phyloP scores from a whole-genome alignment of 1,284 basidiomycete species.

The Trametes sp. region DNA sequence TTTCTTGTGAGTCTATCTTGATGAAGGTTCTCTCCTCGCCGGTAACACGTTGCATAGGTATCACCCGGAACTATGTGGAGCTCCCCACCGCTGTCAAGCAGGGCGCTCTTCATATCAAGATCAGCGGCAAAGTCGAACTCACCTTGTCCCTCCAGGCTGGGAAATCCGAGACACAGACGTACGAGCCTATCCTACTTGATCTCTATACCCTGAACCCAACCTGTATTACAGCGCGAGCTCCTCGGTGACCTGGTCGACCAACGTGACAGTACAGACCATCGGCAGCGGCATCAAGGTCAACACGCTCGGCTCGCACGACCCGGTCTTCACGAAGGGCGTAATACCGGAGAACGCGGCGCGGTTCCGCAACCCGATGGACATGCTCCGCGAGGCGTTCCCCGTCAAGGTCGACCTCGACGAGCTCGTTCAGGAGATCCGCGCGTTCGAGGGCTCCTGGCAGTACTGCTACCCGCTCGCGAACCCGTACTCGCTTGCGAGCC shows the following conservation, averaged over 20 bases:
- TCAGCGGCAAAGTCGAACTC: slow-evolving; percentile 40
- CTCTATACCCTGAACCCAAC: not conserved
- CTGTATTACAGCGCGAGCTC: slow-evolving; percentile 30
- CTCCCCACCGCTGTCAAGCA: slow-evolving; percentile 38
- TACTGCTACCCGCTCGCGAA: slow-evolving; percentile 38
- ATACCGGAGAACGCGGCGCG: slow-evolving; percentile 15
- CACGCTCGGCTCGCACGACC: slow-evolving; percentile 27
- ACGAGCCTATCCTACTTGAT: not conserved
- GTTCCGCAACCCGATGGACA: slow-evolving; percentile 24
- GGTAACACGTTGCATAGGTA: slow-evolving; percentile 28
- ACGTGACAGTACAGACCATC: slow-evolving; percentile 30
- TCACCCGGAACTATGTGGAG: slow-evolving; percentile 41
- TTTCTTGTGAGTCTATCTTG: slow-evolving; percentile 33
- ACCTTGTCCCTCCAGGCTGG: slow-evolving; percentile 34
- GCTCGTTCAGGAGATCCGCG: slow-evolving; percentile 37
- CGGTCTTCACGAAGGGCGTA: slow-evolving; percentile 21
- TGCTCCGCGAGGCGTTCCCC: slow-evolving; percentile 28
- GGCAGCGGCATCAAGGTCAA: slow-evolving; percentile 31
- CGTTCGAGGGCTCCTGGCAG: slow-evolving; percentile 42
- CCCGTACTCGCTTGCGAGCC: slow-evolving; percentile 40
- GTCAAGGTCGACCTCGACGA: slow-evolving; percentile 33
- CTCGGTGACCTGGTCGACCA: slow-evolving; percentile 34
- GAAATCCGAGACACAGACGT: slow-evolving; percentile 31
- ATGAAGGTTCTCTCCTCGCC: too few species aligned
- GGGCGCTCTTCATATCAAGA: slow-evolving; percentile 38